phyloP scores from a whole-genome alignment of 139 green algal genomes.

The Coelastrella sp. region DNA sequence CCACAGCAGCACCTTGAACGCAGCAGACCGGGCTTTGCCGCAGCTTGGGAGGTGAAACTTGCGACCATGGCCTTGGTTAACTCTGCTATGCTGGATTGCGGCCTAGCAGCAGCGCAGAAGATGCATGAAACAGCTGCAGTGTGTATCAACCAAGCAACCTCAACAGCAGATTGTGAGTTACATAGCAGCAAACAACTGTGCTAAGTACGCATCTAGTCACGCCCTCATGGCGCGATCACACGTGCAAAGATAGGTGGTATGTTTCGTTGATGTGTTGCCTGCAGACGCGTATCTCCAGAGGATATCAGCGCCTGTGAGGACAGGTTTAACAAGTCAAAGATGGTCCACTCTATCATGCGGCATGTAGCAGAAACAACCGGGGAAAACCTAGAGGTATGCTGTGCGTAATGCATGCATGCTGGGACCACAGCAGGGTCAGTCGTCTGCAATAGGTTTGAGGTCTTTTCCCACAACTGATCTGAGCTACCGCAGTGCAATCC shows the following conservation, averaged over 20 bases:
- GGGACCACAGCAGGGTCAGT: not conserved
- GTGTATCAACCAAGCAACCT: not conserved
- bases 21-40: not conserved
- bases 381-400: conserved; percentile 78
- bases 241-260: no score
- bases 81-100: not conserved
- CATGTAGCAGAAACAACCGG: conserved; percentile 95
- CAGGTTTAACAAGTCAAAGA: conserved; percentile 96
- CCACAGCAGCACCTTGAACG: not conserved
- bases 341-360: conserved; percentile 99
- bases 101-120: not conserved
- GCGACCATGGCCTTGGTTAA: no score
- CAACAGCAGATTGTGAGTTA: not conserved
- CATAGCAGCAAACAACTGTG: no score
- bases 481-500: no score
- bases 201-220: no score
- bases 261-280: not conserved
- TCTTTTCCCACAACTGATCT: no score
- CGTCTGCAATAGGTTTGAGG: no score
- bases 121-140: not conserved
- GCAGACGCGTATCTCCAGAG: conserved; percentile 91
- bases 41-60: not conserved
- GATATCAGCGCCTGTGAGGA: conserved; percentile 95
- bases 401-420: not conserved
- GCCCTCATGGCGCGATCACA: no score